Base-by-base conservation (phyloP, 108 stramenopile genomes). In the Cylindrotheca closterium region DNA sequence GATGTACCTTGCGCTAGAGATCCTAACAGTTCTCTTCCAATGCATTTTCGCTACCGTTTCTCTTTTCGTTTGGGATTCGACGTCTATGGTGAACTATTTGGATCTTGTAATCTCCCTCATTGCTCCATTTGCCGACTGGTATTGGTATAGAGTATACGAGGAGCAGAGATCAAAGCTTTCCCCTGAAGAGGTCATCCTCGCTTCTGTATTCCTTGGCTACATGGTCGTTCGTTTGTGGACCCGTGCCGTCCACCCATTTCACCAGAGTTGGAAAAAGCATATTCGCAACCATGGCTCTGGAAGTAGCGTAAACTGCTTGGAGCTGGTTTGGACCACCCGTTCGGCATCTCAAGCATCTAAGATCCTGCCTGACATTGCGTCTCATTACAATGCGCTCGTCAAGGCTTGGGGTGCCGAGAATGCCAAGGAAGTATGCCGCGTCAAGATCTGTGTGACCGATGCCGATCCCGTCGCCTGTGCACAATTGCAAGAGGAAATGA, bases 381-480 rank as follows among this genome's bases (percentile, higher is more conserved):
- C 47, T 19, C 22, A 49, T 1, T 76, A 65, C 60, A 61, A 79
- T 29, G 19, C 33, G 18, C 55, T 79, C 19, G 74, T 75, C 2
- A 30, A 30, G 12, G 32, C 54, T 45, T 75, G 74, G 79, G 79
- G 79, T 15, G 27, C 67, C 19, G 60, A 79, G 47, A 45, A 62
- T 33, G 71, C 79, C 2, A 21, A 17, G 33, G 25, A 79, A 32
- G 74, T 72, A 21, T 75, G 74, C 54, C n/a, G 62, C 42, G 47
- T 79, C 22, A 19, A 48, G n/a, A 66, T 79, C 46, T 62, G 58
- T 32, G 49, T 71, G 3, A 79, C 79, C 12, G 79, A 79, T 51
- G 26, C 55, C 22, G 55, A 79, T 50, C 49, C 49, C 17, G 28
- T 22, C 19, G 65, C 70, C 23, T 56, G 65, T 37, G 58, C 50